phyloP scores from a whole-genome alignment of 2,329 filamentous ascomycete genomes.

The Cytospora piceae region DNA sequence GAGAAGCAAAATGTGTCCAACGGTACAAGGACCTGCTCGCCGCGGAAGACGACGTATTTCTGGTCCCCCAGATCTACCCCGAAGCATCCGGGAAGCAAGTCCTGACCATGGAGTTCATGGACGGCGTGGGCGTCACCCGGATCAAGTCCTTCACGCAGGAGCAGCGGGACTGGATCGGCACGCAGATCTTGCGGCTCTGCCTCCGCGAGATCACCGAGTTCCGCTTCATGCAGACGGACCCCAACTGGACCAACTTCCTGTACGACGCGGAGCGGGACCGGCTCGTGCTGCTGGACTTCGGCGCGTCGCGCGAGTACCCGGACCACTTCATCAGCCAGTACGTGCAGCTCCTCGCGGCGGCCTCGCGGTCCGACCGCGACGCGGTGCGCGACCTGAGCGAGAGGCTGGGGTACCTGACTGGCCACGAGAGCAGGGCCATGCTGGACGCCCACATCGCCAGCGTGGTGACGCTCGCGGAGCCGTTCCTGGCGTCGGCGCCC shows the following conservation, averaged over 20 bases:
- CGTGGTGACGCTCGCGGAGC: constrained; percentile 88
- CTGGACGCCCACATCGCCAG: constrained; percentile 87
- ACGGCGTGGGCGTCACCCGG: constrained; percentile 83
- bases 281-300: constrained; percentile 94
- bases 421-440: constrained; percentile 84
- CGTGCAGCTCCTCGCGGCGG: constrained; percentile 77
- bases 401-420: constrained; percentile 87
- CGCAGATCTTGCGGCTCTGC: constrained; percentile 88
- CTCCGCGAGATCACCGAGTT: constrained; percentile 93
- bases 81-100: constrained; percentile 86
- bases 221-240: constrained; percentile 98
- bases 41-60: constrained; percentile 74
- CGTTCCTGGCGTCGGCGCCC: constrained; percentile 76
- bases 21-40: constrained; percentile 78
- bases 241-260: constrained; percentile 99
- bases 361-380: constrained; percentile 69
- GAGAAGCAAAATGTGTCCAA: constrained; percentile 80
- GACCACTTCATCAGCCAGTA: constrained; percentile 79
- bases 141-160: constrained; percentile 74
- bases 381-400: constrained; percentile 71
- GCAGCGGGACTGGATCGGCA: constrained; percentile 95
- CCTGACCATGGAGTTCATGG: constrained; percentile 90
- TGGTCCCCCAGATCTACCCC: constrained; percentile 75
- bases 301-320: constrained; percentile 85
- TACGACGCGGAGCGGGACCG: constrained; percentile 74